Evolutionary conservation across 371 early-diverging fungal genomes (phyloP), one percentile per base, ranked within the genome.

Genomic region (Mucor sp.): DNA sequence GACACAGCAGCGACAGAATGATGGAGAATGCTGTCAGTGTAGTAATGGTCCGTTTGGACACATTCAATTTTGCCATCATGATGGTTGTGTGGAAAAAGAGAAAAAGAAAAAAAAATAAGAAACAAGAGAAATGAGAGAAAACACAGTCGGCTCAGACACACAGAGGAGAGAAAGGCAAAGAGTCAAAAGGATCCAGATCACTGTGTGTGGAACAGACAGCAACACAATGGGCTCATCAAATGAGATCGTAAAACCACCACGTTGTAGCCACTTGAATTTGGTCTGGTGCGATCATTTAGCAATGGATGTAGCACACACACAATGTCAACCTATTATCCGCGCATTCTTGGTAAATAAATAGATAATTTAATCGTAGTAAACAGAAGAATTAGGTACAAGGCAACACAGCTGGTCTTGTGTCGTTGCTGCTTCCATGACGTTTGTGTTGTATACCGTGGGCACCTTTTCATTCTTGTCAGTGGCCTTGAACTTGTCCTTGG

Each of bases 391-490:
- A 5, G 56, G 56, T 2, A 30, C n/a, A 2, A 56, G 28, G 9
- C 32, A 30, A 21, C 14, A n/a, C 28, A 56, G 28, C 15, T 56
- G n/a, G 8, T 56, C 56, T 0, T 27, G 15, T 21, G 58, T 32
- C 1, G 43, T 53, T 11, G 74, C 74, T 23, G 48, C 60, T 47
- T 67, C 19, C 77, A 81, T 76, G 3, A 74, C 64, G 3, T 66
- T 61, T 21, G 71, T 28, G 21, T 70, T 78, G 58, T 81, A 81
- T 4, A 63, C 62, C 25, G 76, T 74, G 0, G 59, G 12, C 0
- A 74, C 76, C 50, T 63, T 59, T 44, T 76, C 73, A 55, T 78
- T 78, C 14, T 64, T 37, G 9, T 62, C 50, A 3, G 65, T 63
- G 1, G 64, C 56, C 21, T 47, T 57, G n/a, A 74, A 67, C 15